Evolutionary conservation across 345 rosid genomes (phyloP).

Genomic region (Heritiera littoralis): DNA sequence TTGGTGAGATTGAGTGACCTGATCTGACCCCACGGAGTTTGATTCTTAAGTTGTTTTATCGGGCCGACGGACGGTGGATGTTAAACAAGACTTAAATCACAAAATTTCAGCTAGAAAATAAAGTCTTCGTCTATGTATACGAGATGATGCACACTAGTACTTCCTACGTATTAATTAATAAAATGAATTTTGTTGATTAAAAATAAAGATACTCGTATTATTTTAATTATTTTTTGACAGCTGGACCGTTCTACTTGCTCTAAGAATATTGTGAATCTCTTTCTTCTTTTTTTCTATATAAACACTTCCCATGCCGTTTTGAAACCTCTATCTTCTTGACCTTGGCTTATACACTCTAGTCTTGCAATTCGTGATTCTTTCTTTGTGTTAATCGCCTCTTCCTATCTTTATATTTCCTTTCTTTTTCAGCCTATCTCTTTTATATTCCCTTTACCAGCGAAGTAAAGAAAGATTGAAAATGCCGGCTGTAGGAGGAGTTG

Average conservation of each 20-base stretch:
- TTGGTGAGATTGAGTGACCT: neutral
- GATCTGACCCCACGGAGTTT: neutral
- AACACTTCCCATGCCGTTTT: conserved; percentile 7
- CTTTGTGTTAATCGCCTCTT: neutral
- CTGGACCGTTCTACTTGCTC: conserved; percentile 17
- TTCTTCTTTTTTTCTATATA: conserved; percentile 26
- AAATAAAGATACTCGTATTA: neutral
- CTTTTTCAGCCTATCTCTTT: too few species aligned
- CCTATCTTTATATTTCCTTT: neutral
- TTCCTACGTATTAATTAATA: neutral
- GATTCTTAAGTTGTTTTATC: conserved; percentile 9
- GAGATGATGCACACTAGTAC: neutral
- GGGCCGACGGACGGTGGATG: conserved; percentile 20
- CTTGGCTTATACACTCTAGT: neutral
- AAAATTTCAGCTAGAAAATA: too few species aligned
- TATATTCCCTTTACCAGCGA: neutral
- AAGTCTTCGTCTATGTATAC: too few species aligned
- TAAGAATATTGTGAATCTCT: neutral
- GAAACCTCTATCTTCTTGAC: conserved; percentile 21
- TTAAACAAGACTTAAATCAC: neutral
- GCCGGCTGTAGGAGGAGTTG: conserved; percentile 60
- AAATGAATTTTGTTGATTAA: neutral
- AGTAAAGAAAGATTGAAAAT: conserved; percentile 27
- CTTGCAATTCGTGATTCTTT: neutral
- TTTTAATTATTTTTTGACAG: conserved; percentile 31